phyloP scores from a whole-genome alignment of 495 filamentous ascomycete genomes.

The Xylaria scruposa region DNA sequence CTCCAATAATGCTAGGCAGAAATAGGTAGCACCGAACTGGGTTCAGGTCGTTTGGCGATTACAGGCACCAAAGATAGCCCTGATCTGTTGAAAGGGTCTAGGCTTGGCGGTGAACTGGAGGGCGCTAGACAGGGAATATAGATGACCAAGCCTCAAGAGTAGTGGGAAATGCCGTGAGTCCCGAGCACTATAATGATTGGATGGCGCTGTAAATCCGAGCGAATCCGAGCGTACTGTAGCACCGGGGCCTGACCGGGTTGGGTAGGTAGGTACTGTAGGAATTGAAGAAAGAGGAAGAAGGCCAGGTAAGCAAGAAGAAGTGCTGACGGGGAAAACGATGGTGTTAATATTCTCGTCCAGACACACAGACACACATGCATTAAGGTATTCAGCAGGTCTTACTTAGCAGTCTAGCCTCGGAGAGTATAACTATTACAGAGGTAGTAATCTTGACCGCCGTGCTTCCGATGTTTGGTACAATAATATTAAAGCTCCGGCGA shows the following conservation, averaged over 20 bases:
- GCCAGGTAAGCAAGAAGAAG: conserved; percentile 3
- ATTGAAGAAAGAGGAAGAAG: conserved; percentile 1
- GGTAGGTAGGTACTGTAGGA: background rate
- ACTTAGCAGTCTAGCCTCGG: background rate
- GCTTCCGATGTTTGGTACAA: background rate
- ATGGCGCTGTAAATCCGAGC: conserved; percentile 18
- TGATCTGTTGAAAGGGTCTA: conserved; percentile 1
- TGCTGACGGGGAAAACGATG: background rate
- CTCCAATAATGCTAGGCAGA: background rate
- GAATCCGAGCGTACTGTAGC: conserved; percentile 11
- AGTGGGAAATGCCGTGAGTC: conserved; percentile 15
- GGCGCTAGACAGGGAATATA: conserved; percentile 18
- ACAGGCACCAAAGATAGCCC: background rate
- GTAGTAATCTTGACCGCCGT: background rate
- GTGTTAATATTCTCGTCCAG: background rate
- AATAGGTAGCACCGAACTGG: conserved; percentile 2
- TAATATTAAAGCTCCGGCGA: background rate
- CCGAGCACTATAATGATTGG: conserved; percentile 14
- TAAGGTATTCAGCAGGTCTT: background rate
- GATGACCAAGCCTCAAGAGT: background rate
- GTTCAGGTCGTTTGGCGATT: conserved; percentile 15
- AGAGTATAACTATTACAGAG: background rate
- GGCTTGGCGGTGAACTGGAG: conserved; percentile 15
- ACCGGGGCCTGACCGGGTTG: background rate
- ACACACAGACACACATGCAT: background rate